Percentiles rank a stretch among this genome's conserved stretches.
These are phyloP conservation scores for Fusarium sp. DNA, from an alignment of 2,329 filamentous ascomycete genomes.

Conservation along the genomic window DNA sequence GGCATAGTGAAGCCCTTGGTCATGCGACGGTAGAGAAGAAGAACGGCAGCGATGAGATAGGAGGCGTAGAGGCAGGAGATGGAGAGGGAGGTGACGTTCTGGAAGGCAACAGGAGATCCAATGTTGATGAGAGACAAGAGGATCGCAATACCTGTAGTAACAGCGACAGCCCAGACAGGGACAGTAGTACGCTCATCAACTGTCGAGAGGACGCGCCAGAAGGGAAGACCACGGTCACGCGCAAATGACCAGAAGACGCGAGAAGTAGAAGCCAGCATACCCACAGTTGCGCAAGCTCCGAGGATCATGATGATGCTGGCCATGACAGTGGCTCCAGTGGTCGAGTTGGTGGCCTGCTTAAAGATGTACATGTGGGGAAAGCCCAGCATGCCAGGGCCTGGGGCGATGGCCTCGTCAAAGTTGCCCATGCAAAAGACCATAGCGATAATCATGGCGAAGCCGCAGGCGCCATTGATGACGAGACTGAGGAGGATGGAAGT, in stretches of 20 bases:
- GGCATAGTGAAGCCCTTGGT: slow-evolving; percentile 46
- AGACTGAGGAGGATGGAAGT: slow-evolving; percentile 62
- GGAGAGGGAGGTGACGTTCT: slow-evolving; percentile 47
- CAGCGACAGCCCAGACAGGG: slow-evolving; percentile 44
- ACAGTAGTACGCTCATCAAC: slow-evolving; percentile 46
- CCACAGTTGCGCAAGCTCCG: slow-evolving; percentile 61
- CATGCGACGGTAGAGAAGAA: slow-evolving; percentile 48
- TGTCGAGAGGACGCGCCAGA: slow-evolving; percentile 45
- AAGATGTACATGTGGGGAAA: slow-evolving; percentile 73
- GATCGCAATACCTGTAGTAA: slow-evolving; percentile 44
- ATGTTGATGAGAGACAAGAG: slow-evolving; percentile 52
- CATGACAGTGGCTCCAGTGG: slow-evolving; percentile 63
- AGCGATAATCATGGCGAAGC: slow-evolving; percentile 68
- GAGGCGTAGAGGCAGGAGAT: slow-evolving; percentile 48
- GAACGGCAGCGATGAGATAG: slow-evolving; percentile 45
- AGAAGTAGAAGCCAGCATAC: slow-evolving; percentile 68
- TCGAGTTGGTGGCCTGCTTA: slow-evolving; percentile 60
- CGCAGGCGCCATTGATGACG: slow-evolving; percentile 63
- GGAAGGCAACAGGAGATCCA: slow-evolving; percentile 47
- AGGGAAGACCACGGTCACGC: slow-evolving; percentile 49
- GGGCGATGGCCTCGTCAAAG: slow-evolving; percentile 56
- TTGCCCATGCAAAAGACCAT: slow-evolving; percentile 67
- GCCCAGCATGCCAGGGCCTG: slow-evolving; percentile 54
- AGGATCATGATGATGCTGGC: slow-evolving; percentile 62
- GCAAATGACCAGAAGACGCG: slow-evolving; percentile 68